Percentiles rank a stretch among this genome's conserved stretches.
These are phyloP conservation scores for Gypsophila paniculata DNA, from an alignment of 179 eudicot genomes.

Conservation along the genomic window DNA sequence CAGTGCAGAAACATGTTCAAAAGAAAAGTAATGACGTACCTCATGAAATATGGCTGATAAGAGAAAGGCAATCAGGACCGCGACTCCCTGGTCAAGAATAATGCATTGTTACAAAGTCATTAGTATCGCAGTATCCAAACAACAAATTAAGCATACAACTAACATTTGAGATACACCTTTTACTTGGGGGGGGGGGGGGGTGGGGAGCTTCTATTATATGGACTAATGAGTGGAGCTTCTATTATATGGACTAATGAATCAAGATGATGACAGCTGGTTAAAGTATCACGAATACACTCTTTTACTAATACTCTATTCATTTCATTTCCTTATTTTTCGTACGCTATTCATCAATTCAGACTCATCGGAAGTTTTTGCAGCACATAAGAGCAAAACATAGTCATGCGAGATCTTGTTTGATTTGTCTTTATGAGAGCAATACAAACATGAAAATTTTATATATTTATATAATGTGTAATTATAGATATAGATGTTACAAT, in stretches of 20 bases:
- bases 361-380: too few species aligned
- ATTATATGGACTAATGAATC: background rate
- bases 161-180: background rate
- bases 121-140: background rate
- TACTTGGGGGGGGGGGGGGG: background rate
- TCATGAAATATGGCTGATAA: constrained; percentile 92
- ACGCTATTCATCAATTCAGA: too few species aligned
- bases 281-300: background rate
- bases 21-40: constrained; percentile 39
- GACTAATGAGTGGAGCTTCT: background rate
- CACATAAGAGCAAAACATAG: too few species aligned
- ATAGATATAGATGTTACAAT: too few species aligned
- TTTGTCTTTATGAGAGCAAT: too few species aligned
- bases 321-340: too few species aligned
- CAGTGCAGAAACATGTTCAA: background rate
- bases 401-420: too few species aligned
- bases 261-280: background rate
- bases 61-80: constrained; percentile 72
- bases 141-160: too few species aligned
- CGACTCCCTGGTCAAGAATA: constrained; percentile 50
- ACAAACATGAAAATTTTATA: too few species aligned
- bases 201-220: background rate
- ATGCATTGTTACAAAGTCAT: constrained; percentile 7
- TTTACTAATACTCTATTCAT: too few species aligned
- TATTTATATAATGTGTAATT: too few species aligned